Base-by-base conservation (phyloP, 2,329 filamentous ascomycete genomes). In the Botrytis porri region DNA sequence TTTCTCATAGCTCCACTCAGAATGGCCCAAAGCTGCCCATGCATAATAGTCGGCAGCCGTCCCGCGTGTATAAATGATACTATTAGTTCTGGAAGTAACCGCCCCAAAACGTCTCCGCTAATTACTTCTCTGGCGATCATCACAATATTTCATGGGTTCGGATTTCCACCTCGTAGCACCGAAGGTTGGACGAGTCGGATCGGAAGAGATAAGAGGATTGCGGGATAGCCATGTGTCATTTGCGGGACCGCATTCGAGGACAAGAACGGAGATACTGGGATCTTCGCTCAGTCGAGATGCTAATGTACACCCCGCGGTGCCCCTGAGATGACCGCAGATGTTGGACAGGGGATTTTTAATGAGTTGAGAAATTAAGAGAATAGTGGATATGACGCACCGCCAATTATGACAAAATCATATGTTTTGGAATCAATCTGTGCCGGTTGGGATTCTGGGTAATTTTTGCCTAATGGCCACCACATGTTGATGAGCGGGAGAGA, bases 21-120 rank as follows among this genome's bases (percentile, higher is more conserved):
- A 77, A 57, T 85, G 85, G 0, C 85, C 86, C 1, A 87, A 76
- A 4, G 78, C 78, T 51, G 81, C 81, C 85, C 85, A 87, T 1
- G 81, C 79, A 66, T 86, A 79, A 64, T 85, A 85, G 57, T 84
- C 84, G 0, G 79, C 77, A n/a, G 77, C 76, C 7, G 80, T 79
- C 1, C 82, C 81, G 20, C 82, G 79, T 48, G 81, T 78, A 76
- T 81, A 83, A 41, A 83, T 78, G 77, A 83, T 81, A 18, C 80
- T 82, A 77, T 85, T 85, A 54, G 85, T 75, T 12, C 80, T 79
- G 5, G 80, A 81, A n/a, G 83, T 81, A 14, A 14, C 84, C 84
- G 25, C 84, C 84, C 83, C 61, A 78, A 35, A 22, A 75, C 73
- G 14, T 76, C 66, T 5, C 66, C 66, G 6, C 71, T 57, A 35